Percentiles rank a stretch among this genome's conserved stretches.
Conservation (phyloP, 2,329 filamentous ascomycete genomes). For the Colletotrichum tropicicola region DNA sequence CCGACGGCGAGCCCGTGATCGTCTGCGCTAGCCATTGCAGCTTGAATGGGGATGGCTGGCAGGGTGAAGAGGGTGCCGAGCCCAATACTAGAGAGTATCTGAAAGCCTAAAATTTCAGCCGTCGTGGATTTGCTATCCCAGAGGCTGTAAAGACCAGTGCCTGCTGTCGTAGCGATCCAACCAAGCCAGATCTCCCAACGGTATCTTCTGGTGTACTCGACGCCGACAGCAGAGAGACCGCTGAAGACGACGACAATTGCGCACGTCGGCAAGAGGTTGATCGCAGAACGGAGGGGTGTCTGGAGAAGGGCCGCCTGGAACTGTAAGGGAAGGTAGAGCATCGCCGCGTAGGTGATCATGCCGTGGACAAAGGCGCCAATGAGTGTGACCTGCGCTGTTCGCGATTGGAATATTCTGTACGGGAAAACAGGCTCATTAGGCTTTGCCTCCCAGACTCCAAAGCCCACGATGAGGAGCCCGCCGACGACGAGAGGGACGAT, state of each 20-base stretch:
- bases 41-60: constrained; percentile 43
- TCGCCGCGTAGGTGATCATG: constrained; percentile 37
- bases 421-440: constrained; percentile 41
- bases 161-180: too few species aligned
- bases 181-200: too few species aligned
- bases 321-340: constrained; percentile 43
- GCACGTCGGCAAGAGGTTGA: constrained; percentile 37
- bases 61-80: constrained; percentile 32
- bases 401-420: constrained; percentile 39
- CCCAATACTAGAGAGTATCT: constrained; percentile 39
- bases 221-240: too few species aligned
- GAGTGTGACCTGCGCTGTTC: constrained; percentile 35
- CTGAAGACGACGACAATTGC: constrained; percentile 35
- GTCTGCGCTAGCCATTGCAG: constrained; percentile 41
- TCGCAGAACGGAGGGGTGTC: constrained; percentile 37
- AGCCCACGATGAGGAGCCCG: constrained; percentile 35
- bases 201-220: too few species aligned
- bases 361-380: constrained; percentile 41
- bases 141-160: too few species aligned
- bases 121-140: too few species aligned
- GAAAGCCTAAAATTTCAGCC: too few species aligned
- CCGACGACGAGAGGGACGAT: constrained; percentile 43
- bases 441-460: constrained; percentile 40
- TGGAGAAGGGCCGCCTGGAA: constrained; percentile 44
- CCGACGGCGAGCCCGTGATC: constrained; percentile 45